Evolutionary conservation across 1,139 yeast genomes (phyloP), one percentile per base, ranked within the genome.

Genomic region (Wickerhamomyces sp.): DNA sequence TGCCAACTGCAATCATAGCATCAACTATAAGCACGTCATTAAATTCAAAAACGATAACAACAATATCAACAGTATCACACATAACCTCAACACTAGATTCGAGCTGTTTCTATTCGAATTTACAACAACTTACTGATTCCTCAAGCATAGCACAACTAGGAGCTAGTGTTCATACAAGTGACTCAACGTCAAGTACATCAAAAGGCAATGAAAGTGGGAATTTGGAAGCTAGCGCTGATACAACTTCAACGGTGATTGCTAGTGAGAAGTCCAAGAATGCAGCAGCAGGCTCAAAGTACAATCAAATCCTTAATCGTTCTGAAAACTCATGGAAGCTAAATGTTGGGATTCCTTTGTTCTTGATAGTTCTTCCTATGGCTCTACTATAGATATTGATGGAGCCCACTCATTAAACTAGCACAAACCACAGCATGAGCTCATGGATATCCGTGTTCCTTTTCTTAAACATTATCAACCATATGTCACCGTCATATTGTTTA

Each of bases 121-220:
- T 57, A 4, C 48, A 51, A 27, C 47, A 42, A n/a, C 40, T 56
- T 14, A 57, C 60, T n/a, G 59, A 55, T 39, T 42, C 54, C 2
- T 54, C 58, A 18, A 49, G 52, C 29, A 41, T 54, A 6, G 51
- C 50, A 2, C 39, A 39, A 6, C 15, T 38, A 4, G 43, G 34
- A 8, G 48, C 48, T 15, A 48, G 45, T 14, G 41, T 48, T 10
- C 36, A 46, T 10, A 45, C 42, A 13, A 41, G 47, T 39, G 46
- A 30, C 3, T 36, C 38, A 26, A 14, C 37, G 14, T 31, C 35
- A 6, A 34, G 42, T 10, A 30, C 44, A n/a, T 18, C 23, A 18
- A 18, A 18, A 18, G 23, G 23, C 5, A 18, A 18, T 18, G 23
- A 18, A 18, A 18, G 23, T 18, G 23, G 23, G 23, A 18, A 18